These are phyloP conservation scores for Huiozyma naganishii DNA, from an alignment of 805 yeast genomes.

Conservation along the genomic window DNA sequence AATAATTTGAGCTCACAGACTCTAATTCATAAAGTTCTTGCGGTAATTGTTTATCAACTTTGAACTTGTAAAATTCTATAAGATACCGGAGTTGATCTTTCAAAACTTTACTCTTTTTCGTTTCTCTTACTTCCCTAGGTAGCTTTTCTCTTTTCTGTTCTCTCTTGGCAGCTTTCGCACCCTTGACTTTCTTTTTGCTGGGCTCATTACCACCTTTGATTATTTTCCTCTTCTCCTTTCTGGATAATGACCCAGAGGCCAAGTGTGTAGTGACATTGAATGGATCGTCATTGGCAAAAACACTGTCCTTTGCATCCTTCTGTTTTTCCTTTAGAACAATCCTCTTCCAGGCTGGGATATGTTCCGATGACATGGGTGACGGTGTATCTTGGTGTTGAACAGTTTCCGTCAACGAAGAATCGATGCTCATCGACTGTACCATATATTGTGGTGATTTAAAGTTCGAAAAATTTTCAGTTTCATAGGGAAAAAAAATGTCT, in stretches of 20 bases:
- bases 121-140: conserved; percentile 19
- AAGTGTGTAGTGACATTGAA: conserved; percentile 28
- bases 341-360: conserved; percentile 30
- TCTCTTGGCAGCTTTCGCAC: conserved; percentile 10
- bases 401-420: too few species aligned
- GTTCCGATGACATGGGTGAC: conserved; percentile 10
- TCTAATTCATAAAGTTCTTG: conserved; percentile 9
- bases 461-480: too few species aligned
- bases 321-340: conserved; percentile 13
- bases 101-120: conserved; percentile 17
- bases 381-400: too few species aligned
- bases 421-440: too few species aligned
- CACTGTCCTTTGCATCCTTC: conserved; percentile 5
- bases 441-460: too few species aligned
- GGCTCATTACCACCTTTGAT: conserved; percentile 14
- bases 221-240: conserved; percentile 23
- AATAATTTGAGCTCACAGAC: conserved; percentile 16
- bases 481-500: too few species aligned
- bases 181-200: conserved; percentile 7
- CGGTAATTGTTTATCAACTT: conserved; percentile 20
- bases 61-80: conserved; percentile 24
- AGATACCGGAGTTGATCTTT: conserved; percentile 28
- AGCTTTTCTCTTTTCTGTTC: conserved; percentile 19
- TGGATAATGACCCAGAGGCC: conserved; percentile 24
- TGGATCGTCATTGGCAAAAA: conserved; percentile 18